phyloP scores from a whole-genome alignment of 2,329 filamentous ascomycete genomes.

The Botryosphaeria dothidea region DNA sequence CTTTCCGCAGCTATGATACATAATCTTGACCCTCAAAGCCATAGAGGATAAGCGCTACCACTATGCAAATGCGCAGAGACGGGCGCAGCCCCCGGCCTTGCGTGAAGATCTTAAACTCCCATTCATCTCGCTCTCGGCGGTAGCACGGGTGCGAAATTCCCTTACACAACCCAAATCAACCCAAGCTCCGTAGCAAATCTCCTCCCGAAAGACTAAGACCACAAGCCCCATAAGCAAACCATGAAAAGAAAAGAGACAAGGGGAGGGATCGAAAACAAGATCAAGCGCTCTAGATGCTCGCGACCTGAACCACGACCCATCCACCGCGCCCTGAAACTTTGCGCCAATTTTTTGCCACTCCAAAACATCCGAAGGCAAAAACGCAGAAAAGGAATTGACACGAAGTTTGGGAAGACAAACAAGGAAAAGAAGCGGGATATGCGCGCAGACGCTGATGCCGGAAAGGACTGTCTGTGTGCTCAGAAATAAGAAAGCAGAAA shows the following conservation, averaged over 20 bases:
- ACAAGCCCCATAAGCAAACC: not conserved
- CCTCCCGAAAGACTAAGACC: not conserved
- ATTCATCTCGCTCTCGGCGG: not conserved
- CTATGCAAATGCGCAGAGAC: not conserved
- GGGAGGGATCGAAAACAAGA: not conserved
- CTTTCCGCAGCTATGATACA: constrained; percentile 15
- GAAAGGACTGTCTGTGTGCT: constrained; percentile 11
- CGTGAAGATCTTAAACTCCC: not conserved
- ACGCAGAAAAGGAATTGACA: constrained; percentile 2
- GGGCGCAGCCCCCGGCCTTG: not conserved
- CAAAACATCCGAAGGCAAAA: constrained; percentile 5
- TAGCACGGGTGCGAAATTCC: not conserved
- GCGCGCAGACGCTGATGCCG: constrained; percentile 7
- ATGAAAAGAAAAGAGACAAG: not conserved
- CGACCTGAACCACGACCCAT: constrained; percentile 7
- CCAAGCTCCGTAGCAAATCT: constrained; percentile 4
- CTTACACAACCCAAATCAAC: not conserved
- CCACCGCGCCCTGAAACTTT: constrained; percentile 2
- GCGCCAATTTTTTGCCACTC: constrained; percentile 15
- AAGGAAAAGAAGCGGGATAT: not conserved
- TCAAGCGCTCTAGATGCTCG: constrained; percentile 13
- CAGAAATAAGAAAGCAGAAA: not conserved
- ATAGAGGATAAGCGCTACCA: not conserved
- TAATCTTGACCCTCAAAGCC: not conserved
- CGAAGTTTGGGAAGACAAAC: not conserved